Evolutionary conservation across 495 filamentous ascomycete genomes (phyloP).

Genomic region (Neurospora terricola): DNA sequence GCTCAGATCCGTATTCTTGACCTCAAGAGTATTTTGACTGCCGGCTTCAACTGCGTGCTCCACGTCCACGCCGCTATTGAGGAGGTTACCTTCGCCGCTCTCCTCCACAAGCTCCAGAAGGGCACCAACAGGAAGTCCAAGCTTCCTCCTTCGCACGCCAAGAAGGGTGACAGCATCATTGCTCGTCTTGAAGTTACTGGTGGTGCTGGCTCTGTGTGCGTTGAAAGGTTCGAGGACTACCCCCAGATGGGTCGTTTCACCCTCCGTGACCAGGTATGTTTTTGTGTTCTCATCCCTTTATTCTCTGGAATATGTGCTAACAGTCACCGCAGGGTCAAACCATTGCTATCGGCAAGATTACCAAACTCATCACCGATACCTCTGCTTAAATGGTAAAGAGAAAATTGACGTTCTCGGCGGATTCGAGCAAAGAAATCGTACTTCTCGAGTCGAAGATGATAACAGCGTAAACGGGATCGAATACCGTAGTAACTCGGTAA

Average conservation of each 20-base stretch:
- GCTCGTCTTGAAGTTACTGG: constrained; percentile 79
- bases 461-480: not conserved
- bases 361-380: constrained; percentile 53
- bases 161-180: constrained; percentile 87
- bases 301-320: constrained; percentile 14
- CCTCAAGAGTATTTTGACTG: constrained; percentile 78
- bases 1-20: constrained; percentile 96
- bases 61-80: constrained; percentile 86
- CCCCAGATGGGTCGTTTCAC: constrained; percentile 92
- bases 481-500: no score
- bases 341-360: constrained; percentile 94
- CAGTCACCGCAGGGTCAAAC: constrained; percentile 64
- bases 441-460: not conserved
- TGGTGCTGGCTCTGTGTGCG: constrained; percentile 76
- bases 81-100: constrained; percentile 77
- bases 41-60: constrained; percentile 82
- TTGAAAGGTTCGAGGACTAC: constrained; percentile 90
- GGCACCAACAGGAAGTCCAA: constrained; percentile 92
- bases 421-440: not conserved
- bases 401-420: not conserved
- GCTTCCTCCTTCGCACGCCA: constrained; percentile 82
- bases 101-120: constrained; percentile 93
- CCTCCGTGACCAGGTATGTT: constrained; percentile 74
- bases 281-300: not conserved
- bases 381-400: constrained; percentile 8